Base-by-base conservation (phyloP, 768 basidiomycete species). In the Kwoniella mangroviensis region DNA sequence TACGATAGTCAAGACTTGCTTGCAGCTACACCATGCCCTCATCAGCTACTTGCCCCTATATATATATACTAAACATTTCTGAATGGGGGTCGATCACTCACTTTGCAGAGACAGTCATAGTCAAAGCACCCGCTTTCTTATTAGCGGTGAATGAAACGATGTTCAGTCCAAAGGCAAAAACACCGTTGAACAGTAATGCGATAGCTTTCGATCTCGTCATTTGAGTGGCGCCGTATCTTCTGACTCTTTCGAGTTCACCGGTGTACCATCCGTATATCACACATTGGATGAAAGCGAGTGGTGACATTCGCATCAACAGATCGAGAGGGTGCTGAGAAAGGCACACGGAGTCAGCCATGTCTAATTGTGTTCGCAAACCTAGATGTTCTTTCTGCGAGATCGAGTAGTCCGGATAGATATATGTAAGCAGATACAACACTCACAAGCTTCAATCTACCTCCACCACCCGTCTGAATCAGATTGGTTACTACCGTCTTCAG, bases 131-230 rank as follows among this genome's bases (percentile, higher is more conserved):
- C 0, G 93, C 90, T 79, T 91, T 90, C 83, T 90, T 90, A 84
- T 98, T 99, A n/a, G 97, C 92, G 51, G 92, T 92, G 79, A 99
- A 97, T 81, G 91, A 92, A 67, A 97, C 92, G 2, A 98, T 89
- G 76, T 98, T 99, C 62, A 99, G 85, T 15, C 89, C 91, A 78
- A 97, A 98, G 3, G 97, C 97, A 77, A 98, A 89, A 15, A 86
- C 80, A 0, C 94, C 96, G 75, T 98, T 99, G 43, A 91, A 76
- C 4, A 88, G 72, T 55, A 98, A 83, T 6, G 89, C 88, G 1
- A 86, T 68, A 1, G 87, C 84, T 68, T 86, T 87, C 11, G 79
- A 82, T 81, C 85, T 71, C 43, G 82, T 82, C 85, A 86, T 85
- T 75, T 87, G 86, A 41, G 80, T 84, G 22, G 82, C 81, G 54